Conservation (phyloP, 1,284 basidiomycete species). For the Serendipita sp. region DNA sequence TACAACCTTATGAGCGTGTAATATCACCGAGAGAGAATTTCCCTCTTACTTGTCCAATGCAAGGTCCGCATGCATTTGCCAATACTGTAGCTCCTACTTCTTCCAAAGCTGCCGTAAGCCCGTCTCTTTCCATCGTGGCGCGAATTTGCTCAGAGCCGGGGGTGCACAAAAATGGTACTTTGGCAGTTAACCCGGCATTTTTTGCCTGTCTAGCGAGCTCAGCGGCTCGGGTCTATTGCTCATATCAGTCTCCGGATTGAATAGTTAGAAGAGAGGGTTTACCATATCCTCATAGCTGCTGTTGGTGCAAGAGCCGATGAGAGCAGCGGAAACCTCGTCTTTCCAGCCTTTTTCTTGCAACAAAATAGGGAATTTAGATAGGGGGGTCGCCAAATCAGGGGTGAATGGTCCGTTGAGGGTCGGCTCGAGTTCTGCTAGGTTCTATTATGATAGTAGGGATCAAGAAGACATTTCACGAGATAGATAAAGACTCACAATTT, state of each 20-base stretch:
- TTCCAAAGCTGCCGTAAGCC: conserved; percentile 67
- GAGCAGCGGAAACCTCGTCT: conserved; percentile 76
- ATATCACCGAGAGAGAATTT: conserved; percentile 1
- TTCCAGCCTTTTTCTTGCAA: conserved; percentile 81
- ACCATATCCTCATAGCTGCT: conserved; percentile 95
- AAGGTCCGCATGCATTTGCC: conserved; percentile 97
- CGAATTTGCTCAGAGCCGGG: conserved; percentile 96
- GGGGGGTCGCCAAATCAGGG: conserved; percentile 87
- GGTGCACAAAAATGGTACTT: conserved; percentile 92
- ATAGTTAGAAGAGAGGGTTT: conserved; percentile 5
- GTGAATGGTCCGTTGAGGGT: conserved; percentile 97
- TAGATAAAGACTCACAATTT: conserved; percentile 50
- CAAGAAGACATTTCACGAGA: not conserved
- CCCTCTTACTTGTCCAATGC: conserved; percentile 74
- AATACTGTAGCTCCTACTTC: conserved; percentile 84
- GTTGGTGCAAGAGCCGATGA: conserved; percentile 98
- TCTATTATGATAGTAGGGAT: conserved; percentile 27
- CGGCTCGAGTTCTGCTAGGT: conserved; percentile 86
- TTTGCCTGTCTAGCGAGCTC: conserved; percentile 86
- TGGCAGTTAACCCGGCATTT: conserved; percentile 59
- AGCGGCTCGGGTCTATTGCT: conserved; percentile 65
- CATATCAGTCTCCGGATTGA: not conserved
- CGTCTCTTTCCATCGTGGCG: conserved; percentile 93
- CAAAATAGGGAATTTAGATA: conserved; percentile 80
- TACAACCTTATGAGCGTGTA: conserved; percentile 18